Evolutionary conservation across 768 basidiomycete species (phyloP).

Genomic region (Amanita rubescens): DNA sequence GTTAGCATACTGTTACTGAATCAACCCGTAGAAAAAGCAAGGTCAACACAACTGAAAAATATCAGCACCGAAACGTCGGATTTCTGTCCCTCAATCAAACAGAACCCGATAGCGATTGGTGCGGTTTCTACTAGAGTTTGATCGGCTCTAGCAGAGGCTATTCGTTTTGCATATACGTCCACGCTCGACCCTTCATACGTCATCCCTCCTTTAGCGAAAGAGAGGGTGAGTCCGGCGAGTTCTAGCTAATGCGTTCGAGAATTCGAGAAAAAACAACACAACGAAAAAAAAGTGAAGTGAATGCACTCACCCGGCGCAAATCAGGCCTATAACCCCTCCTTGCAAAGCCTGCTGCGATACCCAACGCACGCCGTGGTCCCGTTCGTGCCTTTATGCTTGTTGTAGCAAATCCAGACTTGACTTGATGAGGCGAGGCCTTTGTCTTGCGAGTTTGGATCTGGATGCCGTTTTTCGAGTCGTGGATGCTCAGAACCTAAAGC

Average conservation of each 20-base stretch:
- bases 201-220: slow-evolving; percentile 12
- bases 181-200: slow-evolving; percentile 80
- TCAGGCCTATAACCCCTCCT: slow-evolving; percentile 74
- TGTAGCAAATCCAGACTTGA: slow-evolving; percentile 40
- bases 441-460: slow-evolving; percentile 60
- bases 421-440: slow-evolving; percentile 44
- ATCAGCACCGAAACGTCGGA: slow-evolving; percentile 74
- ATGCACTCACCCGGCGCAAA: slow-evolving; percentile 57
- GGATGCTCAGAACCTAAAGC: slow-evolving; percentile 57
- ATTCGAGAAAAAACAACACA: slow-evolving; percentile 9
- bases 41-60: slow-evolving; percentile 22
- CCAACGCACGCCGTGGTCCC: slow-evolving; percentile 62
- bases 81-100: slow-evolving; percentile 50
- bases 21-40: slow-evolving; percentile 11
- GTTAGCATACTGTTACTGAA: slow-evolving; percentile 12
- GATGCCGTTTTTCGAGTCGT: slow-evolving; percentile 47
- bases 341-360: slow-evolving; percentile 50
- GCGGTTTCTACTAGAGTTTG: slow-evolving; percentile 52
- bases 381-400: slow-evolving; percentile 58
- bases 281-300: slow-evolving; percentile 4
- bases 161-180: slow-evolving; percentile 87
- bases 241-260: slow-evolving; percentile 63
- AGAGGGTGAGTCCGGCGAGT: slow-evolving; percentile 59
- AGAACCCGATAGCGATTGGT: slow-evolving; percentile 78
- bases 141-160: slow-evolving; percentile 44